A percentile compares a stretch with the other conserved stretches of the same genome.
Evolutionary conservation across 441 rosid genomes (phyloP).

Genomic region (Sinapis alba): DNA sequence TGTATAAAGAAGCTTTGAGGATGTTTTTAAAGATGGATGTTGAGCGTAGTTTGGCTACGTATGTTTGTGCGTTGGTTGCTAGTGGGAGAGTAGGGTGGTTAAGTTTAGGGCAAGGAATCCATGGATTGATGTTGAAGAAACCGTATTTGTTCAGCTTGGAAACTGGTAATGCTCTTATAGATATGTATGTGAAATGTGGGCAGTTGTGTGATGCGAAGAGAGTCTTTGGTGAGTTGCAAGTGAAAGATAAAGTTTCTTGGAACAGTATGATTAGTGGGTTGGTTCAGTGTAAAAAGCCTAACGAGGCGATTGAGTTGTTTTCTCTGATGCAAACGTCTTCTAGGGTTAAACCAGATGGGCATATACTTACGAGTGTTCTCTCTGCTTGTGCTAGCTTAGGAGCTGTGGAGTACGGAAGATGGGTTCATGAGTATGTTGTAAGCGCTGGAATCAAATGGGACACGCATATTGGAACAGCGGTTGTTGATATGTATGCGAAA

Average conservation of each 20-base stretch:
- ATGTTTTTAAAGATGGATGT: slow-evolving; percentile 42
- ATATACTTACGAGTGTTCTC: slow-evolving; percentile 43
- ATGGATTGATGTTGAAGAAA: slow-evolving; percentile 36
- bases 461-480: slow-evolving; percentile 35
- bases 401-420: slow-evolving; percentile 44
- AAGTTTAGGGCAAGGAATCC: slow-evolving; percentile 41
- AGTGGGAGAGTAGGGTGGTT: slow-evolving; percentile 46
- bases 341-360: slow-evolving; percentile 37
- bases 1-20: slow-evolving; percentile 38
- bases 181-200: slow-evolving; percentile 48
- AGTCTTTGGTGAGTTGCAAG: slow-evolving; percentile 33
- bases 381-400: slow-evolving; percentile 45
- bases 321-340: slow-evolving; percentile 37
- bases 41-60: slow-evolving; percentile 32
- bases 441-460: slow-evolving; percentile 38
- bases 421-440: slow-evolving; percentile 45
- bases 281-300: slow-evolving; percentile 36
- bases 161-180: slow-evolving; percentile 40
- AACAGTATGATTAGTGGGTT: slow-evolving; percentile 42
- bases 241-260: slow-evolving; percentile 45
- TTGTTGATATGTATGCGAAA: slow-evolving; percentile 44
- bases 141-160: slow-evolving; percentile 29
- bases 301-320: slow-evolving; percentile 41
- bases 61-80: slow-evolving; percentile 35
- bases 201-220: slow-evolving; percentile 35